Base-by-base conservation (phyloP, 768 basidiomycete genomes). In the Calocybe gangraenosa region DNA sequence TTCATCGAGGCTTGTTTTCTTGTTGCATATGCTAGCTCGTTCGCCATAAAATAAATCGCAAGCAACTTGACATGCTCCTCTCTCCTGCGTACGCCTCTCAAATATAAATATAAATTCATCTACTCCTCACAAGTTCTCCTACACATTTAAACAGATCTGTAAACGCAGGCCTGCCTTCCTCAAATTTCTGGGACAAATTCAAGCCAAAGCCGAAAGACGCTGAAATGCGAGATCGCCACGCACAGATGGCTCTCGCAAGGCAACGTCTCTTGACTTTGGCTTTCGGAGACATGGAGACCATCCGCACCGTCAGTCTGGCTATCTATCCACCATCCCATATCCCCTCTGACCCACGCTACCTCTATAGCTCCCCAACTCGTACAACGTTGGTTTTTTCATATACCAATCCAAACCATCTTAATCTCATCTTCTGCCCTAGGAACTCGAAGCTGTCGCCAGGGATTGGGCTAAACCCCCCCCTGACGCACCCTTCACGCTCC, bases 401-500 rank as follows among this genome's bases (percentile, higher is more conserved):
- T 28, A 6, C 11, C 25, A 28, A 6, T 11, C 11, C 25, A 5
- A 28, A 28, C 11, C 6, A 28, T 28, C 25, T 28, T 40, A 36
- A 10, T 15, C 11, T 11, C 37, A 31, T 20, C 40, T 47, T 30
- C 11, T 33, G 47, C 46, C 44, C 14, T 46, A 92, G 90, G 90
- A 92, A 65, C 78, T 91, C 18, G 87, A 89, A 54, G 77, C 74
- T 20, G 74, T 85, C 37, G 90, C 88, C 9, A 74, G 85, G 58
- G 87, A 90, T 46, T 92, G 90, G 90, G 79, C 83, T 19, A 90
- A 88, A 56, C 88, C 89, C 10, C 87, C 90, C 13, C 86, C 88
- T 42, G 87, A 85, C 61, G 84, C 79, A 32, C 64, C 74, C 36
- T 87, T 92, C 69, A 73, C 75, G 50, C 67, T 92, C 46, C 85